Base-by-base conservation (phyloP, 148 eudicot species). In the Dianthus caryophyllus region DNA sequence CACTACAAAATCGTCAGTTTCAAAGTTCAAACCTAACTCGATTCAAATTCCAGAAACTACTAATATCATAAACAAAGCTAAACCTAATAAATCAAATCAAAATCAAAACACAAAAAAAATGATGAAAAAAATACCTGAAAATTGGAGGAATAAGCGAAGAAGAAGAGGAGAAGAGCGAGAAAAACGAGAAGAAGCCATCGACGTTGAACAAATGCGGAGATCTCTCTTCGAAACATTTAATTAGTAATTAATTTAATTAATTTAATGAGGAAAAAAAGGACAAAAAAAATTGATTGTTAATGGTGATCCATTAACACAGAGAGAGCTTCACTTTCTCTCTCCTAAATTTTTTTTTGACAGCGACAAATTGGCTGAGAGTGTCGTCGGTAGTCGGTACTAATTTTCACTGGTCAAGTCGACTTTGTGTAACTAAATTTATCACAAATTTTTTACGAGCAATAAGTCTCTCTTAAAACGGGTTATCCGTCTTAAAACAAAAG, bases 221-320 rank as follows among this genome's bases (percentile, higher is more conserved):
- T 84, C 84, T 81, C 86, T 71, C 86, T 84, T 66, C 82, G 77
- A 91, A 86, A 82, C 70, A 39, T 73, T 43, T 62, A 30, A 15
- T 6, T 17, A 16, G 26, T 14, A 10, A 17, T 53, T 21, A 21
- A 33, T 7, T 33, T 18, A 22, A 22, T 33, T 36, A 20, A 2
- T 33, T 31, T 17, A 17, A 0, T 59, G 16, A 48, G 22, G 6
- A 18, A 33, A 33, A 3, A 33, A 33, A 33, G 4, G 38, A 21
- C 21, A 33, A 33, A 29, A 18, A 12, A 60, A n/a, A 16, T 60
- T 36, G 50, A 15, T 4, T 4, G 26, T 31, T 2, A 26, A 25
- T 63, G 51, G 52, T 26, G 66, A 63, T 63, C 52, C 51, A 63
- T 63, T 5, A 25, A 63, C 52, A 63, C 11, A 33, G 38, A 3